Base-by-base conservation (phyloP, 1,139 yeast genomes). In the Taphrina confusa region DNA sequence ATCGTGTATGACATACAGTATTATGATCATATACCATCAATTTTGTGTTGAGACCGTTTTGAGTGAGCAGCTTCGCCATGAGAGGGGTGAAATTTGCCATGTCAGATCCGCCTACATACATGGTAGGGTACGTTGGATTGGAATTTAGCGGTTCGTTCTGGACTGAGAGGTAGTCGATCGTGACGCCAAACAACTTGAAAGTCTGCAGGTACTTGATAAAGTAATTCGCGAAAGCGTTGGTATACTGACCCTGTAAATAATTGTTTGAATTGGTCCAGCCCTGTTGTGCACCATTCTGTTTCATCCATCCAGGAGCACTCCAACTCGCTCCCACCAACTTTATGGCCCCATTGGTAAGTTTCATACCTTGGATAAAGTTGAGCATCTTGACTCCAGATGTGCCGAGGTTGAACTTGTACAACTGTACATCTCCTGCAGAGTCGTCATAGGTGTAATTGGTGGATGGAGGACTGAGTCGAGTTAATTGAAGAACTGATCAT, bases 131-230 rank as follows among this genome's bases (percentile, higher is more conserved):
- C 9, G 6, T 42, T 20, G 46, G 31, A 3, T 23, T 23, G 2
- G 46, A 42, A 23, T 42, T 23, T 20, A 42, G 46, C 1, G 46
- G 46, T 23, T 42, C 46, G 16, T 42, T 42, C 46, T 42, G 46
- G 3, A 42, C 31, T 11, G 46, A 23, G 31, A 42, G 30, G 20
- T 23, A 23, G 16, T 42, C 46, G 30, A 42, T 23, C 4, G 16
- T 5, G 12, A 42, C 46, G 46, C 46, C 46, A 9, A n/a, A 23
- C 16, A 18, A 20, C 6, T 28, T 31, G 25, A 23, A 42, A 1
- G 46, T 14, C 31, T 27, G 46, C 20, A 42, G 9, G 31, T 42
- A 42, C 31, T 42, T 23, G 31, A 42, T 14, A 42, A 42, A 27
- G 46, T 42, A 42, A 23, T 42, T 42, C 8, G 46, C 46, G 25